Conservation (phyloP, 2,329 filamentous ascomycete genomes). For the Alternaria gaisen region DNA sequence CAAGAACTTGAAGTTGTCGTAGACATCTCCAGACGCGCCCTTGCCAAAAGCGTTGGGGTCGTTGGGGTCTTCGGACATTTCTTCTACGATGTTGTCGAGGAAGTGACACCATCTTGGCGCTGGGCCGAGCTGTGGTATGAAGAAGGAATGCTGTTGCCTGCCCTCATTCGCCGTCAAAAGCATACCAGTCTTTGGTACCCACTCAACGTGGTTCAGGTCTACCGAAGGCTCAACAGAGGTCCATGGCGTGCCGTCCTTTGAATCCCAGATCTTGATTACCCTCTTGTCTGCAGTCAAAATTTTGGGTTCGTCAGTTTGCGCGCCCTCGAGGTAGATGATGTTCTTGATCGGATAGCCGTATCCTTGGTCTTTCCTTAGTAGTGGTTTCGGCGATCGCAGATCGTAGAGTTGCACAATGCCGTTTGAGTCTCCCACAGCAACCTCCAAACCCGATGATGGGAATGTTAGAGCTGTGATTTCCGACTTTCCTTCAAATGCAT, state of each 20-base stretch:
- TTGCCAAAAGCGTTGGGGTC: slow-evolving; percentile 65
- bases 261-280: slow-evolving; percentile 97
- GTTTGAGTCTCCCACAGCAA: slow-evolving; percentile 86
- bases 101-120: slow-evolving; percentile 96
- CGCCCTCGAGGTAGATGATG: slow-evolving; percentile 72
- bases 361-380: slow-evolving; percentile 93
- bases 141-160: slow-evolving; percentile 92
- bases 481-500: slow-evolving; percentile 52
- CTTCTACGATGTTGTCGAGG: slow-evolving; percentile 96
- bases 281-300: slow-evolving; percentile 92
- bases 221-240: slow-evolving; percentile 94
- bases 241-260: slow-evolving; percentile 83
- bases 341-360: slow-evolving; percentile 94
- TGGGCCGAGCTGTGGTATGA: slow-evolving; percentile 90
- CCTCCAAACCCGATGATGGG: slow-evolving; percentile 79
- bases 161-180: slow-evolving; percentile 96
- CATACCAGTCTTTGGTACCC: slow-evolving; percentile 93
- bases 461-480: slow-evolving; percentile 91
- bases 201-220: slow-evolving; percentile 92
- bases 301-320: slow-evolving; percentile 74
- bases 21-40: slow-evolving; percentile 77
- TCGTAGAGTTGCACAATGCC: slow-evolving; percentile 93
- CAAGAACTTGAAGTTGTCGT: slow-evolving; percentile 99
- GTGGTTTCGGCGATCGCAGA: slow-evolving; percentile 82
- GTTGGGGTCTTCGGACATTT: slow-evolving; percentile 87